A percentile compares a stretch with the other conserved stretches of the same genome.
Conservation (phyloP, 306 rosid species). For the Ormosia emarginata region DNA sequence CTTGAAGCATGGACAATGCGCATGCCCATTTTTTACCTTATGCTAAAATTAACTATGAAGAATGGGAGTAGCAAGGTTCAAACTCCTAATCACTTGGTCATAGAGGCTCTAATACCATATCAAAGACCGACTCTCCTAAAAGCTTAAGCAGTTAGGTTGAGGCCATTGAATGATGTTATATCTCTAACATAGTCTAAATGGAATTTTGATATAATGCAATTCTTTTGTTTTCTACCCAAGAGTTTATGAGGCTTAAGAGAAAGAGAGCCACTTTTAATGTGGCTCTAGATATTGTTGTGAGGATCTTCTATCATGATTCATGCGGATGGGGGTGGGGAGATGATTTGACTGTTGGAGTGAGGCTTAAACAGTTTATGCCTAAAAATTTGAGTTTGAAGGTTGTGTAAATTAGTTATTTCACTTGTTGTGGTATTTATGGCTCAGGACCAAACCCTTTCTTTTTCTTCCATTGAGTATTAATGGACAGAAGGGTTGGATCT, state of each 20-base stretch:
- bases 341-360: background rate
- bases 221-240: background rate
- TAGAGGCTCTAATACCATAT: background rate
- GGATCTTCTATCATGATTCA: constrained; percentile 9
- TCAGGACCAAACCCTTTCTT: background rate
- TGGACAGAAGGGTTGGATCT: background rate
- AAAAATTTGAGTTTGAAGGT: background rate
- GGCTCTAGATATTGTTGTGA: background rate
- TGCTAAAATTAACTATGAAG: background rate
- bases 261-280: background rate
- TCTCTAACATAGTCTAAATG: background rate
- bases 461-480: background rate
- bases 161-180: background rate
- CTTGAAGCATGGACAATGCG: background rate
- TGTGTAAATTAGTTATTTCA: background rate
- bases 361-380: background rate
- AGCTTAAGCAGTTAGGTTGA: background rate
- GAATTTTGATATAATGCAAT: background rate
- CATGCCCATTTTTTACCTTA: background rate
- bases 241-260: background rate
- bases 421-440: background rate
- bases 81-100: background rate
- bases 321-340: background rate
- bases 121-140: background rate
- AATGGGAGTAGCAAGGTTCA: background rate